These are phyloP conservation scores for Thalassiosira mediterranea DNA, from an alignment of 352 stramenopile genomes.

Conservation along the genomic window DNA sequence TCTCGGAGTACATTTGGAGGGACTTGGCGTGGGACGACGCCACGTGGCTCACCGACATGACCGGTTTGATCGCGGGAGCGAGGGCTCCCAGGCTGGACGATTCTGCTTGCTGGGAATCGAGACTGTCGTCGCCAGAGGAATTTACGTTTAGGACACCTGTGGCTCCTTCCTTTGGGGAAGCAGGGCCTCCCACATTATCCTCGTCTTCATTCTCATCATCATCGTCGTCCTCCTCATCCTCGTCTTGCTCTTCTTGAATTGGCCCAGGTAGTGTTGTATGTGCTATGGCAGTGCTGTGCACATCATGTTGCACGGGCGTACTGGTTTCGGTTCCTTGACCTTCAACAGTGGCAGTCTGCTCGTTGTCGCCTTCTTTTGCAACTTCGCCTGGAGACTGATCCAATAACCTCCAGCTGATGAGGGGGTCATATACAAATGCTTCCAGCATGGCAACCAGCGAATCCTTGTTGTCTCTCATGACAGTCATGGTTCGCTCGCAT, in stretches of 20 bases:
- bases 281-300: constrained; percentile 37
- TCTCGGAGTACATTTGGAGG: constrained; percentile 82
- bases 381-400: constrained; percentile 83
- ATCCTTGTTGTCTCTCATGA: constrained; percentile 96
- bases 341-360: constrained; percentile 18
- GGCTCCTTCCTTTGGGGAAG: neutral
- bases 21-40: constrained; percentile 63
- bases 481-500: constrained; percentile 96
- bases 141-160: constrained; percentile 1
- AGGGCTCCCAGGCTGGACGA: constrained; percentile 31
- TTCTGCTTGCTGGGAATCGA: constrained; percentile 16
- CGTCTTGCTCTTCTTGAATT: constrained; percentile 73
- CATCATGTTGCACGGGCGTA: constrained; percentile 22
- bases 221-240: constrained; percentile 45
- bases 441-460: constrained; percentile 99
- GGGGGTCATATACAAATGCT: constrained; percentile 99
- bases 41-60: constrained; percentile 12
- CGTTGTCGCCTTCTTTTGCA: constrained; percentile 25
- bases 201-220: constrained; percentile 32
- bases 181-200: constrained; percentile 4
- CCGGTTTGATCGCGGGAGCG: constrained; percentile 18
- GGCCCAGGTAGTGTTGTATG: constrained; percentile 54
- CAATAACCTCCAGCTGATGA: constrained; percentile 97
- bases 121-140: constrained; percentile 17
- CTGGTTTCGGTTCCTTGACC: constrained; percentile 18